Evolutionary conservation across 2,329 filamentous ascomycete genomes (phyloP).

Genomic region (Fusarium clavum): DNA sequence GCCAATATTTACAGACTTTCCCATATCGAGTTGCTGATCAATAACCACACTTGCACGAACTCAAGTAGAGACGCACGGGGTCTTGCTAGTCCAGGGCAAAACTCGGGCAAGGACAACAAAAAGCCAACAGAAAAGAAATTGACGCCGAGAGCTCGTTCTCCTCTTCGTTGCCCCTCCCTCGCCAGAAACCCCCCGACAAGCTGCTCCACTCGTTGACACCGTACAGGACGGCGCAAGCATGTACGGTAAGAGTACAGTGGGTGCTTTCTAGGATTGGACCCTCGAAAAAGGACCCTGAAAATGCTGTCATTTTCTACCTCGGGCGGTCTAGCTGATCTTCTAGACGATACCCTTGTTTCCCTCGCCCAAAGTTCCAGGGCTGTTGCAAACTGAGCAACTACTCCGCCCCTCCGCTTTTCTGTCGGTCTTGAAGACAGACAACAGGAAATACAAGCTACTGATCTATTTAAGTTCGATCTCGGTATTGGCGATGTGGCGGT

Average conservation of each 20-base stretch:
- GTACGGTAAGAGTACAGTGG: constrained; percentile 8
- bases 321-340: constrained; percentile 14
- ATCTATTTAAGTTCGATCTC: constrained; percentile 14
- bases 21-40: background rate
- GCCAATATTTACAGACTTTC: background rate
- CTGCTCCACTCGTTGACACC: constrained; percentile 19
- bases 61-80: background rate
- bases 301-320: constrained; percentile 31
- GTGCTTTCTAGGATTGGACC: constrained; percentile 22
- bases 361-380: constrained; percentile 22
- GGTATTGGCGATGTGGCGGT: constrained; percentile 3
- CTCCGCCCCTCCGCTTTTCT: constrained; percentile 15
- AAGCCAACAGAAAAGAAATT: constrained; percentile 4
- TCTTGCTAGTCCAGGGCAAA: background rate
- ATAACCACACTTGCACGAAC: background rate
- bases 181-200: constrained; percentile 5
- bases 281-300: constrained; percentile 37
- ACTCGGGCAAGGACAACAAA: background rate
- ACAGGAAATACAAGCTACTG: background rate
- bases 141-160: constrained; percentile 1
- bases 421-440: constrained; percentile 1
- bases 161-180: constrained; percentile 19
- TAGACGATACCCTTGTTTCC: constrained; percentile 12
- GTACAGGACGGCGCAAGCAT: constrained; percentile 12
- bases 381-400: constrained; percentile 6